Conservation (phyloP, 2,329 filamentous ascomycete species). For the Bipolaris bicolor region DNA sequence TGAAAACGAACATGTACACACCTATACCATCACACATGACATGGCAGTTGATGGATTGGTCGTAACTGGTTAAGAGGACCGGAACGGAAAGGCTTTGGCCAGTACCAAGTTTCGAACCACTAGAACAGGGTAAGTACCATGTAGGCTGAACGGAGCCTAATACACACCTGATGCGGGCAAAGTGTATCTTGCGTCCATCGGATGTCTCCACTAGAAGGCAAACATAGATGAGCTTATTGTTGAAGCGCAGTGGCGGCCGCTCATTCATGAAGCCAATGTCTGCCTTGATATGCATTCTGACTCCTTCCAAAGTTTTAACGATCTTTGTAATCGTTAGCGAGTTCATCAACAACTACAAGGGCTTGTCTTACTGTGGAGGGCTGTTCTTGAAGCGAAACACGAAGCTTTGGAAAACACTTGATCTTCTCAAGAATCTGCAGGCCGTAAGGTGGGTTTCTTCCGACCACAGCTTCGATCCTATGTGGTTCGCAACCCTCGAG, state of each 20-base stretch:
- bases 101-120: slow-evolving; percentile 68
- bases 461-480: slow-evolving; percentile 76
- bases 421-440: slow-evolving; percentile 69
- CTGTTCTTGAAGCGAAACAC: slow-evolving; percentile 60
- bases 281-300: slow-evolving; percentile 67
- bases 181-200: slow-evolving; percentile 72
- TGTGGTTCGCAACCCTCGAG: slow-evolving; percentile 70
- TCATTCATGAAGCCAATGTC: slow-evolving; percentile 75
- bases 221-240: slow-evolving; percentile 68
- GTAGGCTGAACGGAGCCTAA: background rate
- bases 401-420: slow-evolving; percentile 72
- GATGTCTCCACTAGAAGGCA: slow-evolving; percentile 77
- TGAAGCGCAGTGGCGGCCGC: slow-evolving; percentile 65
- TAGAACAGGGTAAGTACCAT: slow-evolving; percentile 51
- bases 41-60: slow-evolving; percentile 68
- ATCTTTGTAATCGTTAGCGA: slow-evolving; percentile 17
- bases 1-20: slow-evolving; percentile 34
- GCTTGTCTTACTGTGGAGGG: slow-evolving; percentile 49
- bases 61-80: slow-evolving; percentile 60
- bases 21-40: slow-evolving; percentile 86
- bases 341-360: background rate
- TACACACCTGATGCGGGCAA: slow-evolving; percentile 62
- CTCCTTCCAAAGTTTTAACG: slow-evolving; percentile 47
- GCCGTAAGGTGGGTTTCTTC: slow-evolving; percentile 84
- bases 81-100: slow-evolving; percentile 66